These are phyloP conservation scores for Escovopsis sp. DNA, from an alignment of 2,329 filamentous ascomycete species.

Conservation along the genomic window DNA sequence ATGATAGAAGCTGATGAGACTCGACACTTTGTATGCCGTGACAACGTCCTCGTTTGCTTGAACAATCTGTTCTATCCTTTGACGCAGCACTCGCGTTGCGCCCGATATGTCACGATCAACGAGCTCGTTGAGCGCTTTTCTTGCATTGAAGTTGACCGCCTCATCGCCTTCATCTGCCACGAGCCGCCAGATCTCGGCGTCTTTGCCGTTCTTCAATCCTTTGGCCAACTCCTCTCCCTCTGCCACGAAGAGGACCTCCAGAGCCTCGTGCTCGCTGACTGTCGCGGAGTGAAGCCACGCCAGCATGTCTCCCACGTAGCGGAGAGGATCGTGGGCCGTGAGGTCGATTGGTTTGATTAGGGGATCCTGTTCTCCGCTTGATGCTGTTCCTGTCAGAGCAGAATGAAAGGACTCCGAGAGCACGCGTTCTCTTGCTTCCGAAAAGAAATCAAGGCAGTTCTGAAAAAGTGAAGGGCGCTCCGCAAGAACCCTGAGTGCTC, in stretches of 20 bases:
- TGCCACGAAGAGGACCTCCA: conserved; percentile 81
- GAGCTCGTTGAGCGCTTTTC: conserved; percentile 68
- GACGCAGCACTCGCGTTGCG: conserved; percentile 69
- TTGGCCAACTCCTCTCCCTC: conserved; percentile 80
- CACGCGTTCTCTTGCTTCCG: conserved; percentile 74
- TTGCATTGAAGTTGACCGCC: conserved; percentile 55
- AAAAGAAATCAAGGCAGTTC: conserved; percentile 84
- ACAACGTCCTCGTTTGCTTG: conserved; percentile 86
- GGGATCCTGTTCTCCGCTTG: conserved; percentile 41
- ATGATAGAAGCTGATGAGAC: conserved; percentile 78
- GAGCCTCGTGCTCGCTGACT: conserved; percentile 82
- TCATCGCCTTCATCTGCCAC: conserved; percentile 42
- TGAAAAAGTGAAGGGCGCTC: conserved; percentile 85
- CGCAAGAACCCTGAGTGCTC: conserved; percentile 72
- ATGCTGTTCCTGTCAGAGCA: conserved; percentile 61
- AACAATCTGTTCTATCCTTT: conserved; percentile 81
- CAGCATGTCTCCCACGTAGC: conserved; percentile 93
- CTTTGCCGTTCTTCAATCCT: conserved; percentile 63
- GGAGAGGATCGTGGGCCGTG: conserved; percentile 76
- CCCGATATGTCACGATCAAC: conserved; percentile 76
- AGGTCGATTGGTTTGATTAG: conserved; percentile 84
- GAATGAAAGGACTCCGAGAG: conserved; percentile 81
- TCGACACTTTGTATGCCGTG: conserved; percentile 77
- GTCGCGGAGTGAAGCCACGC: conserved; percentile 92
- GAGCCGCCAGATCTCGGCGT: conserved; percentile 72